A percentile compares a stretch with the other conserved stretches of the same genome.
phyloP scores from a whole-genome alignment of 164 flowering plant genomes.

The Umbilicus rupestris region DNA sequence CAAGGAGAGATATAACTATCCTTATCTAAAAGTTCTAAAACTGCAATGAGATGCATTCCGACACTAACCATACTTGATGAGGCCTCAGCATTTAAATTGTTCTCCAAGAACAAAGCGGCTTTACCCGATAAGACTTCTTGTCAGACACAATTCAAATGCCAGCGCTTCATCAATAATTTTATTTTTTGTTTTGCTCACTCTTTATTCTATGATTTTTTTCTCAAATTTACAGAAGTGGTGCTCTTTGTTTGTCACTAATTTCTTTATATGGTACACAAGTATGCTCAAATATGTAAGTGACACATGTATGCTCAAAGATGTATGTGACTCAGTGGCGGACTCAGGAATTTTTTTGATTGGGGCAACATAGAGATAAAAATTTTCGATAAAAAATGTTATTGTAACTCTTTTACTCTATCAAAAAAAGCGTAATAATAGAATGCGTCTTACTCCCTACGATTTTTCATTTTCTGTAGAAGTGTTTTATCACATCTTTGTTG shows the following conservation, averaged over 20 bases:
- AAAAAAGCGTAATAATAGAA: too few species aligned
- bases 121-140: background rate
- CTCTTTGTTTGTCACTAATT: background rate
- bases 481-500: too few species aligned
- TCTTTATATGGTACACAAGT: background rate
- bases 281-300: background rate
- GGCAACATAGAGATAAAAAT: too few species aligned
- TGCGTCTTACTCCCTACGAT: too few species aligned
- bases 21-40: background rate
- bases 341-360: too few species aligned
- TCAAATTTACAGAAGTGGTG: background rate
- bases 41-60: too few species aligned
- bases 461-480: too few species aligned
- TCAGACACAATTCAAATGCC: background rate
- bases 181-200: background rate
- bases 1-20: background rate
- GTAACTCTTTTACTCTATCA: too few species aligned
- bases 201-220: background rate
- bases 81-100: background rate
- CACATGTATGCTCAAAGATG: too few species aligned
- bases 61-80: background rate
- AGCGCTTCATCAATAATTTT: background rate
- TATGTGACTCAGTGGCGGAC: too few species aligned
- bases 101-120: background rate
- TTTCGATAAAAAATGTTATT: too few species aligned